Conservation (phyloP, 2,329 filamentous ascomycete genomes). For the Xylariaceae sp. region DNA sequence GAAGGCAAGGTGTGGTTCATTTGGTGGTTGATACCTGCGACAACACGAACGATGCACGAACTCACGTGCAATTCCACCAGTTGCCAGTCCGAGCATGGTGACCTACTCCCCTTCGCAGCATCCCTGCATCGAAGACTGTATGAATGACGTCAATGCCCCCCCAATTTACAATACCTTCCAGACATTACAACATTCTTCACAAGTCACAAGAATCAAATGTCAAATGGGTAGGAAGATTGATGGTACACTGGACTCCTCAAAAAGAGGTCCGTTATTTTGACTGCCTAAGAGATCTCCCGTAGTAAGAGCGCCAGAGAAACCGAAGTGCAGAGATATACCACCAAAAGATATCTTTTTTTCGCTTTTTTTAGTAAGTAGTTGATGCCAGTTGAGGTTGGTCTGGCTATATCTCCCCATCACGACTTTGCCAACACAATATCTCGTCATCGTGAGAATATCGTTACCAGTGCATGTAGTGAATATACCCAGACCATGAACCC, state of each 20-base stretch:
- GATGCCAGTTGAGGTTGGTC: too few relatives aligned
- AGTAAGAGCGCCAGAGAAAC: conserved; percentile 14
- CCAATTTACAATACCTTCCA: too few relatives aligned
- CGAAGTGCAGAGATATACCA: conserved; percentile 24
- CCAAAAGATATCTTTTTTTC: conserved; percentile 21
- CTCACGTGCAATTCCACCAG: conserved; percentile 18
- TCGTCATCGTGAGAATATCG: too few relatives aligned
- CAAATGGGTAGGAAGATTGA: conserved; percentile 11
- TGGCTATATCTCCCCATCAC: too few relatives aligned
- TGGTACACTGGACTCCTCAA: conserved; percentile 29
- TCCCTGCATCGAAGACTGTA: too few relatives aligned
- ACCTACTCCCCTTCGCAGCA: too few relatives aligned
- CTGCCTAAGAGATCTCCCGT: conserved; percentile 17
- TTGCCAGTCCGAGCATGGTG: too few relatives aligned
- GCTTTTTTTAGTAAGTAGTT: conserved; percentile 9
- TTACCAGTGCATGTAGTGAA: too few relatives aligned
- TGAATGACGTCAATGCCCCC: neutral
- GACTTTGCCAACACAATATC: too few relatives aligned
- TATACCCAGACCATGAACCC: too few relatives aligned
- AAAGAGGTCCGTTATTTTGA: conserved; percentile 25
- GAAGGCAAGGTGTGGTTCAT: neutral
- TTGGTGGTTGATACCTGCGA: neutral
- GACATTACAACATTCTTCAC: too few relatives aligned
- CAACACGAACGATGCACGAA: conserved; percentile 14
- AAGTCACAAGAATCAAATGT: neutral